Percentiles rank a stretch among this genome's conserved stretches.
Evolutionary conservation across 768 basidiomycete species (phyloP).

Genomic region (Macrolepiota albuminosa): DNA sequence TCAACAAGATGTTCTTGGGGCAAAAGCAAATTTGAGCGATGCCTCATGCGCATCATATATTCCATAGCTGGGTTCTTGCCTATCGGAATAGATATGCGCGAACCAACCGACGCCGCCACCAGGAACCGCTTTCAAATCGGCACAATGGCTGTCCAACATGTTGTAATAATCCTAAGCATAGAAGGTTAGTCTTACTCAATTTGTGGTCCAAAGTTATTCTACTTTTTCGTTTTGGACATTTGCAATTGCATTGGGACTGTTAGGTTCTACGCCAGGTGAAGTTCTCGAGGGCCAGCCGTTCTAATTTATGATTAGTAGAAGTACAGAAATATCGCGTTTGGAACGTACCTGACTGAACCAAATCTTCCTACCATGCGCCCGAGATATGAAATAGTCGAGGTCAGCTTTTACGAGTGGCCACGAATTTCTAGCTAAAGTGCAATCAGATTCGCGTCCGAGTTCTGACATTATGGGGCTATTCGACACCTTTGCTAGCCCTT

Average conservation of each 20-base stretch:
- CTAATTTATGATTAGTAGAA: slow-evolving; percentile 26
- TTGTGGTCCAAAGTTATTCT: slow-evolving; percentile 12
- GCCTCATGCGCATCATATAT: slow-evolving; percentile 47
- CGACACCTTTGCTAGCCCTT: slow-evolving; percentile 48
- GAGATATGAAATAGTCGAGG: slow-evolving; percentile 59
- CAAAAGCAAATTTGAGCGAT: slow-evolving; percentile 9
- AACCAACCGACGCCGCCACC: slow-evolving; percentile 78
- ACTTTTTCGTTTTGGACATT: slow-evolving; percentile 58
- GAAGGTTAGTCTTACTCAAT: neutral
- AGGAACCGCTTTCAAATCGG: slow-evolving; percentile 50
- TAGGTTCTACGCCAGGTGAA: slow-evolving; percentile 57
- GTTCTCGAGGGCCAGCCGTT: slow-evolving; percentile 76
- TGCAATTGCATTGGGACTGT: slow-evolving; percentile 56
- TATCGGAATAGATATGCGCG: slow-evolving; percentile 74
- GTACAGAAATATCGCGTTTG: neutral
- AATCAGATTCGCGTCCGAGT: neutral
- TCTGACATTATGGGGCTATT: neutral
- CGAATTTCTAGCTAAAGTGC: slow-evolving; percentile 39
- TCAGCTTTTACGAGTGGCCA: slow-evolving; percentile 62
- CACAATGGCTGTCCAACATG: slow-evolving; percentile 62
- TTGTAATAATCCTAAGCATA: slow-evolving; percentile 49
- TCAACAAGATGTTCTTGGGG: slow-evolving; percentile 12
- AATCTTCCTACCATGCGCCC: slow-evolving; percentile 62
- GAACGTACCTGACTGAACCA: slow-evolving; percentile 59
- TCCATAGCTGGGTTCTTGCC: slow-evolving; percentile 64